phyloP scores from a whole-genome alignment of 345 rosid species.

The Boechera retrofracta region DNA sequence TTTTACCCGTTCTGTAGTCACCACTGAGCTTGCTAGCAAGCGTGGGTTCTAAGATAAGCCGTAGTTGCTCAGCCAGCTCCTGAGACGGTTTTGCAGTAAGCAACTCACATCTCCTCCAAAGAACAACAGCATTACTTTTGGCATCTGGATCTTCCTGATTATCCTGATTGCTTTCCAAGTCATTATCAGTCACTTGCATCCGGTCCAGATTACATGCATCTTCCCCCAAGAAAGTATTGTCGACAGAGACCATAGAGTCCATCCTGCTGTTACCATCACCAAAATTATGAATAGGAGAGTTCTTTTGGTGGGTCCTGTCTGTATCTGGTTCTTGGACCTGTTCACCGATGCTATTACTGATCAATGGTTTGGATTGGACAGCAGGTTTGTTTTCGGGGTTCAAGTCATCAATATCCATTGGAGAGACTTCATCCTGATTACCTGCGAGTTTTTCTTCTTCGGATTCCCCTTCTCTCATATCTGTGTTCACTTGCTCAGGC shows the following conservation, averaged over 20 bases:
- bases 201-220: conserved; percentile 50
- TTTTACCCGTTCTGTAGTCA: conserved; percentile 92
- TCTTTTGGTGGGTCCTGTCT: conserved; percentile 48
- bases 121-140: conserved; percentile 53
- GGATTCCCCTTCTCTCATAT: conserved; percentile 51
- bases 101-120: conserved; percentile 87
- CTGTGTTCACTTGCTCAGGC: conserved; percentile 73
- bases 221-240: conserved; percentile 53
- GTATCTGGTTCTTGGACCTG: conserved; percentile 49
- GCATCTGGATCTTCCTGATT: conserved; percentile 55
- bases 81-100: conserved; percentile 79
- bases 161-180: conserved; percentile 50
- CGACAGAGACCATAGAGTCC: conserved; percentile 62
- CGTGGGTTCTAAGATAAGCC: conserved; percentile 93
- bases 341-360: conserved; percentile 52
- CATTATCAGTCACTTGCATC: conserved; percentile 55
- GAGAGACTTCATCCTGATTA: conserved; percentile 52
- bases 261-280: conserved; percentile 48
- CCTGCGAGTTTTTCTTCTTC: conserved; percentile 56
- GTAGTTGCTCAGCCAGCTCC: conserved; percentile 93
- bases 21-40: conserved; percentile 95
- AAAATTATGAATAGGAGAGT: conserved; percentile 37
- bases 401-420: conserved; percentile 70
- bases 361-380: conserved; percentile 44
- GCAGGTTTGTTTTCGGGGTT: conserved; percentile 50